A percentile compares a stretch with the other conserved stretches of the same genome.
Evolutionary conservation across 495 filamentous ascomycete species (phyloP).

Genomic region (Physcia stellaris): DNA sequence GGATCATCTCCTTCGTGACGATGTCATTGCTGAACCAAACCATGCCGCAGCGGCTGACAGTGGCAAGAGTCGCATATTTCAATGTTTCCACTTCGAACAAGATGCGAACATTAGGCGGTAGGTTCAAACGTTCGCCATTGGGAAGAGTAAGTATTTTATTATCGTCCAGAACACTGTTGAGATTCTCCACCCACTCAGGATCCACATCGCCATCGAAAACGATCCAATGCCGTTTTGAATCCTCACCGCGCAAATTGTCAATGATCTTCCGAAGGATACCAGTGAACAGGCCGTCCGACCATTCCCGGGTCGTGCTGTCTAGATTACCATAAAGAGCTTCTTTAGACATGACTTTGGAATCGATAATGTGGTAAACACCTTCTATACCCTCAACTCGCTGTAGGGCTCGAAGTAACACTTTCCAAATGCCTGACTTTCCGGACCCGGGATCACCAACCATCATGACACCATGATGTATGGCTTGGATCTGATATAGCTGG

Average conservation of each 20-base stretch:
- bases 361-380: conserved; percentile 92
- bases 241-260: conserved; percentile 94
- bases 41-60: conserved; percentile 98
- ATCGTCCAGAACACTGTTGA: conserved; percentile 98
- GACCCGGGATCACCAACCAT: conserved; percentile 95
- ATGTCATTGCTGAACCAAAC: conserved; percentile 99
- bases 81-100: conserved; percentile 99
- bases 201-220: conserved; percentile 98
- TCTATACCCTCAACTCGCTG: conserved; percentile 83
- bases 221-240: conserved; percentile 95
- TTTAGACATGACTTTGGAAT: conserved; percentile 99
- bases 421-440: conserved; percentile 92
- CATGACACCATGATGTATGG: conserved; percentile 98
- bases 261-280: conserved; percentile 97
- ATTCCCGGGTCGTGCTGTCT: conserved; percentile 92
- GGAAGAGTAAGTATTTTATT: conserved; percentile 94
- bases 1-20: conserved; percentile 84
- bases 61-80: conserved; percentile 93
- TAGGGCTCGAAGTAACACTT: conserved; percentile 81
- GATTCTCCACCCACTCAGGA: conserved; percentile 97
- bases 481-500: conserved; percentile 94
- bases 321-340: conserved; percentile 89
- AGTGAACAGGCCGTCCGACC: conserved; percentile 97
- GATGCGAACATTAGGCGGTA: conserved; percentile 90
- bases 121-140: conserved; percentile 90